Evolutionary conservation across 208 protist genomes (phyloP), one percentile per base, ranked within the genome.

Genomic region (Leishmania major): DNA sequence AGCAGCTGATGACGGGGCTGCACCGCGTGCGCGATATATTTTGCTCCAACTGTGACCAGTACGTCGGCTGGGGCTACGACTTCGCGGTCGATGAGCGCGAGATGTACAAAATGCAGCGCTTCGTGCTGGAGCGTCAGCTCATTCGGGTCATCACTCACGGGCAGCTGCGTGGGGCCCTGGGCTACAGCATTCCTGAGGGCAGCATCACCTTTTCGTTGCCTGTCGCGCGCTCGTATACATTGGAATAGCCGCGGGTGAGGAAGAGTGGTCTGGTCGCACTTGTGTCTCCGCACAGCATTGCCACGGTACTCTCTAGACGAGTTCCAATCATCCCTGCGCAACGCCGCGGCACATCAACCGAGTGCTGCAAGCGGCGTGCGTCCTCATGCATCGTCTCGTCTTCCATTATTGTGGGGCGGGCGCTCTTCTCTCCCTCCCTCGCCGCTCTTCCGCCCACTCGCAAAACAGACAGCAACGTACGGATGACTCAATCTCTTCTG

Each of bases 31-130:
- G 93, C 19, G 91, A 96, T 74, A 86, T 94, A 49, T 96, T 95
- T 79, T 96, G 93, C 75, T 67, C 87, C 31, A 88, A 80, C 76
- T 96, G 93, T 59, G 93, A 96, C 78, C 81, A 87, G 43, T 93
- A 95, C 79, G 67, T 96, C 53, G 93, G 93, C 19, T 96, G 93
- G 92, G 92, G 85, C 35, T 96, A 96, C 83, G 93, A 96, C 82
- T 95, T 94, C 84, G 91, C 93, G 0, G 86, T 91, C 62, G 88
- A 90, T 43, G 91, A 95, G 70, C 92, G 93, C 71, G 91, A 96
- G 87, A 84, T 88, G 70, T 95, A 95, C 80, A 96, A 96, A 75
- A 80, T 94, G 35, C 86, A 92, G 75, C 90, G 93, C 73, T 96
- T 94, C 79, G 93, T 96, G 45, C 77, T 96, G 57, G 90, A 96